phyloP scores from a whole-genome alignment of 306 rosid genomes.

The Hippophae rhamnoides region DNA sequence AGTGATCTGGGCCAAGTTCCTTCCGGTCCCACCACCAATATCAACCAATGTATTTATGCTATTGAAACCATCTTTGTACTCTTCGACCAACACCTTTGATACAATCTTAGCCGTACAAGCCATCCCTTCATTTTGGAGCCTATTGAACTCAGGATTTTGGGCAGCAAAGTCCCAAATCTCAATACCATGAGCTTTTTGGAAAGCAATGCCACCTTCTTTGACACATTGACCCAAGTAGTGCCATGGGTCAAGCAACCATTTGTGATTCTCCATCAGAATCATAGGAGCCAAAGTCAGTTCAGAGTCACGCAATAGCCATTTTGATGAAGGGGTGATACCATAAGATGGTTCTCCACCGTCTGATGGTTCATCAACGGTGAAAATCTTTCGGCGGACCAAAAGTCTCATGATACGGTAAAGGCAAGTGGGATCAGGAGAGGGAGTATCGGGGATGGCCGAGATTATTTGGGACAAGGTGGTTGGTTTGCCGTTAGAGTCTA shows the following conservation, averaged over 20 bases:
- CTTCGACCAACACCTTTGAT: slow-evolving; percentile 2
- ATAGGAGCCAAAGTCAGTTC: slow-evolving; percentile 9
- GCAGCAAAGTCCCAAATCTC: slow-evolving; percentile 25
- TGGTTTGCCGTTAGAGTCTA: too few species aligned
- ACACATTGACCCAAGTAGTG: slow-evolving; percentile 14
- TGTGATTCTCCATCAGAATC: slow-evolving; percentile 11
- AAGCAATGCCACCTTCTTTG: slow-evolving; percentile 23
- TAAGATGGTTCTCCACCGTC: slow-evolving; percentile 16
- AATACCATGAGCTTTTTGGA: slow-evolving; percentile 17
- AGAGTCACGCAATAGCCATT: slow-evolving; percentile 21
- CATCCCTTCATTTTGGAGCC: slow-evolving; percentile 16
- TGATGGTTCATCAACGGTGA: slow-evolving; percentile 6
- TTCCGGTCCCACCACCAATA: slow-evolving; percentile 17
- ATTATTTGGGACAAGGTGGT: neutral
- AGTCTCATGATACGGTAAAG: slow-evolving; percentile 18
- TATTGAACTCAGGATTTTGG: slow-evolving; percentile 15
- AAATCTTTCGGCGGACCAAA: slow-evolving; percentile 17
- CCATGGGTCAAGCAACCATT: slow-evolving; percentile 21
- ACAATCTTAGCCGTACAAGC: slow-evolving; percentile 8
- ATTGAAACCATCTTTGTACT: slow-evolving; percentile 13
- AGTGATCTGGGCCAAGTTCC: slow-evolving; percentile 10
- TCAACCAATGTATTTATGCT: neutral
- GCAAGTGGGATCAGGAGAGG: slow-evolving; percentile 8
- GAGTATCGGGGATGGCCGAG: neutral
- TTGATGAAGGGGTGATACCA: slow-evolving; percentile 15